Evolutionary conservation across 164 flowering plant species (phyloP).

Genomic region (Tinospora cordifolia): DNA sequence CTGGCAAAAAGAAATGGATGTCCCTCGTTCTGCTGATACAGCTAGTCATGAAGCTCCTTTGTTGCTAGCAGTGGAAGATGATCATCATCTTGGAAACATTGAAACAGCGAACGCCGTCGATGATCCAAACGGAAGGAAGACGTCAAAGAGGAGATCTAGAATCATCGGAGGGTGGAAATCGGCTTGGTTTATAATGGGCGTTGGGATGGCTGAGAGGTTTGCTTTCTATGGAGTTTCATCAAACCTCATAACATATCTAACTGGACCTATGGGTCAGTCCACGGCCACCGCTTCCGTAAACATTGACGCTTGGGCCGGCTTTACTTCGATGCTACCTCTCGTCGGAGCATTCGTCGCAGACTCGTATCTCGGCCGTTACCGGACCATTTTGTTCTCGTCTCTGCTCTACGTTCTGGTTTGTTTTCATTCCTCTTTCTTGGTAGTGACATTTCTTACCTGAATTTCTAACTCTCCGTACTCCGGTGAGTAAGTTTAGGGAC

Average conservation of each 20-base stretch:
- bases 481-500: too few species aligned
- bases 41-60: too few species aligned
- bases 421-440: too few species aligned
- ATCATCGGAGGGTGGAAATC: conserved; percentile 44
- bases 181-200: conserved; percentile 37
- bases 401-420: conserved; percentile 27
- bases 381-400: conserved; percentile 25
- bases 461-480: too few species aligned
- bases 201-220: conserved; percentile 40
- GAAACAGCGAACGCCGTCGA: too few species aligned
- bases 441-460: too few species aligned
- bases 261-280: conserved; percentile 26
- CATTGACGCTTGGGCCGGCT: conserved; percentile 24
- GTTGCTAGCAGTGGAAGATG: too few species aligned
- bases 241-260: conserved; percentile 37
- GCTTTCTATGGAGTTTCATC: conserved; percentile 34
- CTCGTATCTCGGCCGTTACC: conserved; percentile 26
- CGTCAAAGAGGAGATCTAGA: conserved; percentile 11
- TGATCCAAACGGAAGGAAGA: conserved; percentile 28
- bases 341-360: conserved; percentile 27
- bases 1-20: too few species aligned
- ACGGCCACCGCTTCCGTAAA: conserved; percentile 26
- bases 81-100: too few species aligned
- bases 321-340: conserved; percentile 19
- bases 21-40: too few species aligned